Conservation (phyloP, 495 filamentous ascomycete genomes). For the Sporormia fimetaria region DNA sequence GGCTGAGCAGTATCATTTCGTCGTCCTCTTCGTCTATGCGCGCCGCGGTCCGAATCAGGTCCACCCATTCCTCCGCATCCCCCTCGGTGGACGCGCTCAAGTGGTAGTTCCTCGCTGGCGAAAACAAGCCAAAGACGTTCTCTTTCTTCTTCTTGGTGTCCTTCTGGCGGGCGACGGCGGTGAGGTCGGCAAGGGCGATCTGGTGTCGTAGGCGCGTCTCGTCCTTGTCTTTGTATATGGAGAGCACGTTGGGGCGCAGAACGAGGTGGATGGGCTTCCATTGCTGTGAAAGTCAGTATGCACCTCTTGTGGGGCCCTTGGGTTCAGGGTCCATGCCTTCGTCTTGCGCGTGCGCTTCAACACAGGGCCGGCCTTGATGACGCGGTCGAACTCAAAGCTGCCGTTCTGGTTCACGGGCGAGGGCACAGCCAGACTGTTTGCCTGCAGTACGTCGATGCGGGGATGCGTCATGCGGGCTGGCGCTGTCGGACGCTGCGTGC, state of each 20-base stretch:
- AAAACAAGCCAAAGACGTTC: constrained; percentile 87
- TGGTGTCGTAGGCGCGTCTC: constrained; percentile 82
- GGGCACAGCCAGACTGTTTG: constrained; percentile 45
- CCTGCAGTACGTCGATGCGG: constrained; percentile 26
- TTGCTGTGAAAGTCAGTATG: constrained; percentile 37
- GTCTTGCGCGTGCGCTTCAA: constrained; percentile 84
- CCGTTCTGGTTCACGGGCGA: constrained; percentile 89
- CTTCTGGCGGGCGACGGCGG: constrained; percentile 76
- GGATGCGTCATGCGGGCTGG: constrained; percentile 4
- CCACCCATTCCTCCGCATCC: constrained; percentile 81
- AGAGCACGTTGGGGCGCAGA: constrained; percentile 83
- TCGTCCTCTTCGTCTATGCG: constrained; percentile 78
- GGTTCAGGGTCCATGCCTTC: constrained; percentile 48
- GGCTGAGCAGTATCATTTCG: constrained; percentile 60
- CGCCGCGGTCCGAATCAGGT: constrained; percentile 65
- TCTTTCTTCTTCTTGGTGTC: constrained; percentile 71
- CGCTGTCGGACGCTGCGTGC: neutral
- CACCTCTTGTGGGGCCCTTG: neutral
- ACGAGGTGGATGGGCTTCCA: constrained; percentile 90
- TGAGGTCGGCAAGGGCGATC: constrained; percentile 78
- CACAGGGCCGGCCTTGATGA: constrained; percentile 77
- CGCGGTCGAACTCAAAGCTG: constrained; percentile 86
- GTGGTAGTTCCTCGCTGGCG: constrained; percentile 80
- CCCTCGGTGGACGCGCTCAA: constrained; percentile 61
- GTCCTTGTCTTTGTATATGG: constrained; percentile 85